A percentile compares a stretch with the other conserved stretches of the same genome.
Evolutionary conservation across 352 stramenopile species (phyloP).

Genomic region (Phytophthora podocarpi): DNA sequence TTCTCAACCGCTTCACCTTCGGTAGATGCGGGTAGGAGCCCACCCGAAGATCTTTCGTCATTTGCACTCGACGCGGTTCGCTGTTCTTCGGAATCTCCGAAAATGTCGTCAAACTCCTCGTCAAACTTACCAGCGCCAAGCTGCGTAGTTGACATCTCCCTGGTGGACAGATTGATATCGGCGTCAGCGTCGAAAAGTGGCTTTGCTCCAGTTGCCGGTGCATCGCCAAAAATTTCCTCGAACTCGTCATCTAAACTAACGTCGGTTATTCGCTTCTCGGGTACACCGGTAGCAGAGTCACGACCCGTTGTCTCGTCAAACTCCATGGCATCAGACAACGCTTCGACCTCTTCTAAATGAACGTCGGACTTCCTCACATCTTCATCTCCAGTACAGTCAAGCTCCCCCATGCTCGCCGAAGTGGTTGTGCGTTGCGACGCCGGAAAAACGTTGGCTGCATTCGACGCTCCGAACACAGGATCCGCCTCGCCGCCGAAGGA

Average conservation of each 20-base stretch:
- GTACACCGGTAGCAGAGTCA: not conserved
- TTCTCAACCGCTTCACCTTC: too few species aligned
- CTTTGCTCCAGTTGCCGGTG: not conserved
- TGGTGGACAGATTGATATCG: not conserved
- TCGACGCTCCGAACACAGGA: too few species aligned
- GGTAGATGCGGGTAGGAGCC: too few species aligned
- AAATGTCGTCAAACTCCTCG: slow-evolving; percentile 33
- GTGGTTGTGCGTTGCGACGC: too few species aligned
- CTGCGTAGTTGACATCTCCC: not conserved
- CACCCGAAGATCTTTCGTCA: not conserved
- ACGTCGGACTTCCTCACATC: not conserved
- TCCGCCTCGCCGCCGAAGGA: not conserved
- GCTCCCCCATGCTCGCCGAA: too few species aligned
- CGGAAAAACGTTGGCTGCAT: too few species aligned
- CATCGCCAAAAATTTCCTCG: slow-evolving; percentile 29
- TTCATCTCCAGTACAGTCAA: too few species aligned
- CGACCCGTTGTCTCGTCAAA: not conserved
- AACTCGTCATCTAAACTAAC: slow-evolving; percentile 19
- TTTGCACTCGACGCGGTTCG: not conserved
- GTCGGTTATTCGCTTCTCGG: not conserved
- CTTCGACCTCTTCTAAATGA: not conserved
- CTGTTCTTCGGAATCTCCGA: slow-evolving; percentile 14
- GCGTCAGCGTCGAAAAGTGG: not conserved
- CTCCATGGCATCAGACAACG: not conserved
- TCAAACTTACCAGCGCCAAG: slow-evolving; percentile 7